Conservation (phyloP, 2,329 filamentous ascomycete genomes). For the Neoascochyta sp. region DNA sequence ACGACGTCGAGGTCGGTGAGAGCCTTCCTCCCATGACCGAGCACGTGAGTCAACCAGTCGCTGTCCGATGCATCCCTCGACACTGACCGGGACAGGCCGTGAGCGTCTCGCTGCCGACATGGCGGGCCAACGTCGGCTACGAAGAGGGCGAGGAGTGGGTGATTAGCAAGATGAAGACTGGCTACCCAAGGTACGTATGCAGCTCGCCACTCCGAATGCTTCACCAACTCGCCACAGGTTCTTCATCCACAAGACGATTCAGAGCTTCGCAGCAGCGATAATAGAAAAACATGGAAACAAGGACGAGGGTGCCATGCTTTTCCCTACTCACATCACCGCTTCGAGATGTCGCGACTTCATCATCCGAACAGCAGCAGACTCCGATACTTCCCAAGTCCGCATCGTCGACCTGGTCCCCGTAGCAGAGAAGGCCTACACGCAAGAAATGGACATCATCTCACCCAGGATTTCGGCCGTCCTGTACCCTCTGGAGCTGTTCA, state of each 20-base stretch:
- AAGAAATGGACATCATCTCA: conserved; percentile 44
- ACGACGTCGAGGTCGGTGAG: conserved; percentile 39
- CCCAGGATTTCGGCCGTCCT: conserved; percentile 57
- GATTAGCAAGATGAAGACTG: conserved; percentile 76
- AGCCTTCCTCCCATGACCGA: conserved; percentile 39
- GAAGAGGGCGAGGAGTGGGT: conserved; percentile 91
- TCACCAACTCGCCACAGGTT: conserved; percentile 68
- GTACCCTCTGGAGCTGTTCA: conserved; percentile 63
- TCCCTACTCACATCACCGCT: conserved; percentile 70
- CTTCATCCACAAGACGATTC: conserved; percentile 83
- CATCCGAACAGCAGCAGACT: conserved; percentile 53
- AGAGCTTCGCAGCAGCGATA: conserved; percentile 67
- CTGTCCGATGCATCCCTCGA: not conserved
- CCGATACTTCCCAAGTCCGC: conserved; percentile 49
- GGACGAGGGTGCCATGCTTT: conserved; percentile 72
- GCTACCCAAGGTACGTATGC: conserved; percentile 79
- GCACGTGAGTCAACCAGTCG: conserved; percentile 35
- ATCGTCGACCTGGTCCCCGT: conserved; percentile 64
- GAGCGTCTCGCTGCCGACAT: conserved; percentile 92
- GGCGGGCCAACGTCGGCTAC: conserved; percentile 85
- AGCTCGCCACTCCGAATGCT: no score
- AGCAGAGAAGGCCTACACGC: conserved; percentile 50
- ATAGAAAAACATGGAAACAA: conserved; percentile 59
- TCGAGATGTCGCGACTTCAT: conserved; percentile 73
- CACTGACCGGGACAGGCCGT: conserved; percentile 63